Evolutionary conservation across 768 basidiomycete species (phyloP), one percentile per base, ranked within the genome.

Genomic region (Collybiopsis confluens): DNA sequence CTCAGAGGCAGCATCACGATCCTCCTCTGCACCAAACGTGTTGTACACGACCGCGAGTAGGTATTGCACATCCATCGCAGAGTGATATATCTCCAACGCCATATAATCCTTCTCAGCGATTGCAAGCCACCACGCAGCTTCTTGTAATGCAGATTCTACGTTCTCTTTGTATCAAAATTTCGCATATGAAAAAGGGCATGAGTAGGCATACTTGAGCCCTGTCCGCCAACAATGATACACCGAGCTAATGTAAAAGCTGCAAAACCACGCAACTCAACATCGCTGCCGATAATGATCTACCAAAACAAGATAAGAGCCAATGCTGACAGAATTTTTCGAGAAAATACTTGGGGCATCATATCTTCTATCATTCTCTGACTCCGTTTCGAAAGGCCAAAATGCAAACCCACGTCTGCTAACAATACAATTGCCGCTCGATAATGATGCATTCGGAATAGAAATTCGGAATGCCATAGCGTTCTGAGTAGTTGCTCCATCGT

Each of bases 391-490:
- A 92, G 82, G 15, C 84, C 86, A 62, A 88, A 86, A 60, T 92
- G 88, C 18, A 92, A 68, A 7, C 83, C 82, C 56, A 90, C 69
- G 61, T 94, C 92, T 1, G 92, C 91, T 18, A 93, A 77, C 28
- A 92, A 64, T 55, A 88, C 76, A 28, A 88, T 75, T 0, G 81
- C 85, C 3, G 82, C 80, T 53, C 91, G 77, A 61, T 92, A 89
- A 21, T 83, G 65, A 15, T 76, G 74, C 61, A 83, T 79, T 52
- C 85, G 80, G 50, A 82, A 80, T 51, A 89, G 79, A 63, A 89
- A 90, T 65, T 93, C 90, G 0, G 90, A 81, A 55, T 87, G 77
- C 88, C 90, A 92, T 35, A 92, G 65, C 1, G 86, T 80, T 54
- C 77, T 82, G 24, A 94, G 70, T 23, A 93, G 71, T 38, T 81